Evolutionary conservation across 176 grass and related monocot genomes (phyloP).

Genomic region (Triticum dicoccoides): DNA sequence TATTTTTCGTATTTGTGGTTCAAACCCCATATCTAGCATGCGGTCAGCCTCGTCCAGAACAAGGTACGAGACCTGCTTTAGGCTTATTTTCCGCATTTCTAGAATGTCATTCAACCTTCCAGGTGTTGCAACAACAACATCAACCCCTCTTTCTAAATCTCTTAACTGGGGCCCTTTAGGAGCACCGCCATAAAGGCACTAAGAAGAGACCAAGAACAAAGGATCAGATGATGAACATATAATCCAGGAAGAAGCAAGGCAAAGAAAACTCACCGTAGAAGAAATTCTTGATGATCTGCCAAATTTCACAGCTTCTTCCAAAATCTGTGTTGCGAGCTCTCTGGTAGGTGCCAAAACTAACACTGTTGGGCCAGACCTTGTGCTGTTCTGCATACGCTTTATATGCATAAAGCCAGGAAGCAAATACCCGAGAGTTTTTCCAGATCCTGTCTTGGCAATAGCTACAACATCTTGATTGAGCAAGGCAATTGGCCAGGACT

Average conservation of each 20-base stretch:
- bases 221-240: constrained; percentile 21
- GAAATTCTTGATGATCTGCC: constrained; percentile 83
- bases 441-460: constrained; percentile 96
- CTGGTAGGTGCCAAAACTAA: constrained; percentile 94
- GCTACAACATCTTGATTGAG: constrained; percentile 92
- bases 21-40: constrained; percentile 91
- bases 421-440: constrained; percentile 95
- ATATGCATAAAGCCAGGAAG: constrained; percentile 95
- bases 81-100: constrained; percentile 81
- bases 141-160: constrained; percentile 90
- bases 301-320: constrained; percentile 93
- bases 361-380: constrained; percentile 77
- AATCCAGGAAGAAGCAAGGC: not conserved
- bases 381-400: constrained; percentile 70
- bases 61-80: constrained; percentile 72
- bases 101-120: constrained; percentile 95
- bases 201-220: constrained; percentile 16
- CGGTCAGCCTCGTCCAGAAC: constrained; percentile 87
- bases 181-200: constrained; percentile 97
- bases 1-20: constrained; percentile 95
- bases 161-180: constrained; percentile 94
- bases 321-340: constrained; percentile 93
- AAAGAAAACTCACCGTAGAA: constrained; percentile 61
- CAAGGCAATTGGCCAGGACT: constrained; percentile 96
- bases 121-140: constrained; percentile 98